phyloP scores from a whole-genome alignment of 352 stramenopile species.

The Phytophthora parvispora region DNA sequence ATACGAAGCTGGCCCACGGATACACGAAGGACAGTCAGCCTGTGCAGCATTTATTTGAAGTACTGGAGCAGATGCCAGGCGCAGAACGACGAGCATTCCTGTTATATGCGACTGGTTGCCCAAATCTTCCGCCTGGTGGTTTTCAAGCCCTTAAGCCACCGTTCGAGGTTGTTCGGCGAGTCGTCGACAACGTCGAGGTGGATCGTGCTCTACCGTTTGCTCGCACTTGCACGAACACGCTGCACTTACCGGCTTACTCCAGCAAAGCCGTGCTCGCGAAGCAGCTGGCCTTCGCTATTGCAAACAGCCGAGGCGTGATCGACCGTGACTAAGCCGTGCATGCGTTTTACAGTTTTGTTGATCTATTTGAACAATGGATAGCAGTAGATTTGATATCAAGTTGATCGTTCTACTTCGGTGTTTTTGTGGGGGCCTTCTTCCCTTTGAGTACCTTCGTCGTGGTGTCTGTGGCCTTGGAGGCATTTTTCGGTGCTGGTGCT shows the following conservation, averaged over 20 bases:
- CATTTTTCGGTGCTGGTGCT: conserved; percentile 11
- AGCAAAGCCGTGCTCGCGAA: conserved; percentile 67
- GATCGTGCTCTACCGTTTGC: conserved; percentile 86
- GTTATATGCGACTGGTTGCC: conserved; percentile 86
- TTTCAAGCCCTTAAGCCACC: conserved; percentile 73
- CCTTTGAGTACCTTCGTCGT: conserved; percentile 20
- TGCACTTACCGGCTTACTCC: conserved; percentile 87
- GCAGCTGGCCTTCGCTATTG: conserved; percentile 79
- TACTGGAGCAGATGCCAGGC: conserved; percentile 74
- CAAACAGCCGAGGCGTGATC: conserved; percentile 86
- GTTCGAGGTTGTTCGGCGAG: conserved; percentile 86
- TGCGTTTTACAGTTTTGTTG: conserved; percentile 15
- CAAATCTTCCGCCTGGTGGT: conserved; percentile 80
- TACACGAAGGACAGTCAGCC: conserved; percentile 83
- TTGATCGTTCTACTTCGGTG: conserved; percentile 14
- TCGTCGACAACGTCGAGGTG: conserved; percentile 78
- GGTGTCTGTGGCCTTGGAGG: conserved; percentile 10
- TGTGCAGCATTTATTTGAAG: conserved; percentile 77
- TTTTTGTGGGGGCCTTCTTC: conserved; percentile 19
- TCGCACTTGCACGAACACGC: conserved; percentile 88
- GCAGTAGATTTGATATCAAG: conserved; percentile 3
- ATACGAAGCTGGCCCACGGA: conserved; percentile 86
- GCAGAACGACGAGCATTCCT: conserved; percentile 75
- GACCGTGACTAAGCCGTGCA: conserved; percentile 73
- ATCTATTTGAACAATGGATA: conserved; percentile 8